Conservation (phyloP, 768 basidiomycete genomes). For the Kwoniella pini region DNA sequence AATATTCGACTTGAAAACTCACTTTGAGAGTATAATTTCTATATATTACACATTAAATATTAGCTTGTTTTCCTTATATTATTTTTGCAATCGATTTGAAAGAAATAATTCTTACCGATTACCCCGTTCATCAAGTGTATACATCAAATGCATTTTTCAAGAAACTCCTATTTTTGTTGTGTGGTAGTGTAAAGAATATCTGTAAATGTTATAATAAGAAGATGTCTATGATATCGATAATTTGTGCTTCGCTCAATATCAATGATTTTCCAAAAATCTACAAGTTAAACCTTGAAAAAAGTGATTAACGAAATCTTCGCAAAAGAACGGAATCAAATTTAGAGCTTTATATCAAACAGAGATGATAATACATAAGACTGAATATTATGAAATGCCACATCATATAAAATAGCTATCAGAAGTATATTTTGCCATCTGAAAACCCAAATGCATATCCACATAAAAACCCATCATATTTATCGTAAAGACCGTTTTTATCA, state of each 20-base stretch:
- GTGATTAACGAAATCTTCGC: not conserved
- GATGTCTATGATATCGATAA: no score
- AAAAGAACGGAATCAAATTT: conserved; percentile 8
- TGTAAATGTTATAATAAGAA: no score
- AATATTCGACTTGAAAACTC: conserved; percentile 20
- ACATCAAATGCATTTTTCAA: conserved; percentile 91
- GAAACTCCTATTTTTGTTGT: no score
- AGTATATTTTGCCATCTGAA: not conserved
- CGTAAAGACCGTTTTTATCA: conserved; percentile 2
- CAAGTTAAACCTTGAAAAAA: not conserved
- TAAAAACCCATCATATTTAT: not conserved
- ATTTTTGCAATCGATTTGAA: no score
- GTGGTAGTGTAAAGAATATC: no score
- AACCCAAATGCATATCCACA: not conserved
- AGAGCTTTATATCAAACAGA: not conserved
- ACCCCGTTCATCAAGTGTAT: conserved; percentile 57
- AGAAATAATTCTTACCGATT: conserved; percentile 54
- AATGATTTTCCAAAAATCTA: no score
- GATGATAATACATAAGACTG: not conserved
- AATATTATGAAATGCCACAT: not conserved
- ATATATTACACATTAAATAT: conserved; percentile 53
- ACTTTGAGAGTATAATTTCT: conserved; percentile 94
- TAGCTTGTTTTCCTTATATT: no score
- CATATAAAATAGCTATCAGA: not conserved
- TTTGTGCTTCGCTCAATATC: no score